These are phyloP conservation scores for Coemansia sp. DNA, from an alignment of 192 early-diverging fungal genomes.

Conservation along the genomic window DNA sequence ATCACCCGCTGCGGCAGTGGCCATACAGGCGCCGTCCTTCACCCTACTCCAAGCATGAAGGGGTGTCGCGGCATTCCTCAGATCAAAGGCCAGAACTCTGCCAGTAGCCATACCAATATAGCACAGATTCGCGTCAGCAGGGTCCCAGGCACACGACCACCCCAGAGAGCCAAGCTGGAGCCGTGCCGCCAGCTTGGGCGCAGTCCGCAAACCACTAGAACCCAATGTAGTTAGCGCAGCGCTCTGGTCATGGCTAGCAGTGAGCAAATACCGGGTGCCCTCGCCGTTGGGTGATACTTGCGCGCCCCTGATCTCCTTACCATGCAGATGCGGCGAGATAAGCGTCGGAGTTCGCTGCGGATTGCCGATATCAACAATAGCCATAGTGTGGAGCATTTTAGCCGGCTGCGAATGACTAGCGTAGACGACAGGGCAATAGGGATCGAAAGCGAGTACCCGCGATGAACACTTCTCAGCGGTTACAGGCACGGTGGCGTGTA, in stretches of 20 bases:
- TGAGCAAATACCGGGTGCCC: slow-evolving; percentile 33
- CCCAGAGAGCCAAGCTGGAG: slow-evolving; percentile 12
- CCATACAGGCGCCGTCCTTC: neutral
- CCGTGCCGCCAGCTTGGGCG: slow-evolving; percentile 11
- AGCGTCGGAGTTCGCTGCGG: slow-evolving; percentile 1
- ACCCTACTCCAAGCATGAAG: slow-evolving; percentile 20
- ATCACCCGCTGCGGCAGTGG: neutral
- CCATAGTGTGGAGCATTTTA: slow-evolving; percentile 16
- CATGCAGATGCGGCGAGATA: slow-evolving; percentile 17
- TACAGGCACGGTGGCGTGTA: slow-evolving; percentile 14
- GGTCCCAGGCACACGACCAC: slow-evolving; percentile 49
- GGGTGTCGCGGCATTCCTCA: slow-evolving; percentile 10
- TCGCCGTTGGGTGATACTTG: slow-evolving; percentile 21
- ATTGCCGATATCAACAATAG: slow-evolving; percentile 19
- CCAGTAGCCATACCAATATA: slow-evolving; percentile 15
- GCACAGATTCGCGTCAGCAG: slow-evolving; percentile 5
- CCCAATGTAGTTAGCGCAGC: slow-evolving; percentile 25
- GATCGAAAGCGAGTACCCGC: slow-evolving; percentile 23
- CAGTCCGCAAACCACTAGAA: neutral
- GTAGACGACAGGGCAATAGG: slow-evolving; percentile 20
- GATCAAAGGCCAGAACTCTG: slow-evolving; percentile 28
- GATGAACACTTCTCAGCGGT: slow-evolving; percentile 4
- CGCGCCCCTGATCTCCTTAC: slow-evolving; percentile 32
- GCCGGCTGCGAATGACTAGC: slow-evolving; percentile 13
- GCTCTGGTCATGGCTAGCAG: slow-evolving; percentile 40